Conservation (phyloP, 169 alveolate genomes). For the Cryptosporidium ryanae region DNA sequence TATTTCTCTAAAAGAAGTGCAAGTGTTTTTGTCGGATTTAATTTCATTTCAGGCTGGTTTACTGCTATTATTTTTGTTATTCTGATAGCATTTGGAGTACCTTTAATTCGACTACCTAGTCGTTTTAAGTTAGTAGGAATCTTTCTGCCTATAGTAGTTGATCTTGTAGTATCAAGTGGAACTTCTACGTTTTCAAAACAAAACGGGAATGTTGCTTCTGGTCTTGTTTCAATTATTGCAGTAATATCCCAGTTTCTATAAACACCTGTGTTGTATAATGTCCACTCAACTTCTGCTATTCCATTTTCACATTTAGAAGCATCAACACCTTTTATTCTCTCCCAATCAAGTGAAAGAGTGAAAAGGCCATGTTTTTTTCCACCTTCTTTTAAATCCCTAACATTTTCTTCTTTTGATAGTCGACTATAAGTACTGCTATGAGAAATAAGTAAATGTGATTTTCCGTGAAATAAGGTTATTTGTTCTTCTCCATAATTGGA, state of each 20-base stretch:
- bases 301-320: slow-evolving; percentile 64
- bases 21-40: slow-evolving; percentile 18
- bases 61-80: slow-evolving; percentile 55
- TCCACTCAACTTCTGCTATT: slow-evolving; percentile 68
- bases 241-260: slow-evolving; percentile 68
- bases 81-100: slow-evolving; percentile 51
- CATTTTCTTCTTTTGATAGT: slow-evolving; percentile 29
- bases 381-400: slow-evolving; percentile 7
- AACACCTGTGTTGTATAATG: slow-evolving; percentile 43
- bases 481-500: background rate
- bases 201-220: slow-evolving; percentile 68
- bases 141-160: slow-evolving; percentile 19
- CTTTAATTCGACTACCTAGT: slow-evolving; percentile 17
- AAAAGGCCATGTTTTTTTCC: slow-evolving; percentile 37
- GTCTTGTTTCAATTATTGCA: slow-evolving; percentile 62
- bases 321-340: slow-evolving; percentile 44
- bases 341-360: slow-evolving; percentile 53
- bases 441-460: slow-evolving; percentile 43
- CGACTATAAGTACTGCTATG: slow-evolving; percentile 45
- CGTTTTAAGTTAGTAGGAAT: slow-evolving; percentile 50
- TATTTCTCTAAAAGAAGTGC: slow-evolving; percentile 15
- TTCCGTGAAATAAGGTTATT: slow-evolving; percentile 52
- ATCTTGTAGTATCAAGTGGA: slow-evolving; percentile 56
- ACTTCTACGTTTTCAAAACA: slow-evolving; percentile 53
- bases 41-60: slow-evolving; percentile 67